phyloP scores from a whole-genome alignment of 768 basidiomycete genomes.

The Clitopilus hobsonii region DNA sequence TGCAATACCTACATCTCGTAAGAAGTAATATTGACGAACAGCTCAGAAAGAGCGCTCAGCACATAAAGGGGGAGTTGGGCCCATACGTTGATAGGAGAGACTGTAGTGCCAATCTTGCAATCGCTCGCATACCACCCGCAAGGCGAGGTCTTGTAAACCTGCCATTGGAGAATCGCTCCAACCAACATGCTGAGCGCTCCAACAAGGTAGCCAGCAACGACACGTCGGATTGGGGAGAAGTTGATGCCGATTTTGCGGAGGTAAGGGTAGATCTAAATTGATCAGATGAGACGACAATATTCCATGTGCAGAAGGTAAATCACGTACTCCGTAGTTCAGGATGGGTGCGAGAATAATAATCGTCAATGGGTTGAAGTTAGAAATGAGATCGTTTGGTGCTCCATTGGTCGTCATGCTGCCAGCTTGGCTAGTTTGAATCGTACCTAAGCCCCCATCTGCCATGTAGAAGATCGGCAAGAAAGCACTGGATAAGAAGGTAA shows the following conservation, averaged over 20 bases:
- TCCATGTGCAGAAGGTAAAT: not conserved
- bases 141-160: constrained; percentile 18
- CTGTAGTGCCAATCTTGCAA: constrained; percentile 16
- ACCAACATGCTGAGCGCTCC: constrained; percentile 14
- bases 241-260: constrained; percentile 23
- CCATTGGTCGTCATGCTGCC: constrained; percentile 25
- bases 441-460: constrained; percentile 23
- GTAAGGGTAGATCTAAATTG: constrained; percentile 20
- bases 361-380: constrained; percentile 27
- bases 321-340: constrained; percentile 16
- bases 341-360: constrained; percentile 23
- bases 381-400: constrained; percentile 23
- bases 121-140: constrained; percentile 17
- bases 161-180: constrained; percentile 19
- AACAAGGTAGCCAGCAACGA: constrained; percentile 16
- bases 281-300: not conserved
- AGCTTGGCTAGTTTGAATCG: constrained; percentile 22
- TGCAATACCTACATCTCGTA: constrained; percentile 18
- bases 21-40: constrained; percentile 11
- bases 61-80: constrained; percentile 17
- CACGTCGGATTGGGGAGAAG: constrained; percentile 23
- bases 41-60: constrained; percentile 17
- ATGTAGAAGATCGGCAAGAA: constrained; percentile 24
- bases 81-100: constrained; percentile 20
- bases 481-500: constrained; percentile 7